Percentiles rank a stretch among this genome's conserved stretches.
These are phyloP conservation scores for Coemansia sp. DNA, from an alignment of 192 early-diverging fungal genomes.

Conservation along the genomic window DNA sequence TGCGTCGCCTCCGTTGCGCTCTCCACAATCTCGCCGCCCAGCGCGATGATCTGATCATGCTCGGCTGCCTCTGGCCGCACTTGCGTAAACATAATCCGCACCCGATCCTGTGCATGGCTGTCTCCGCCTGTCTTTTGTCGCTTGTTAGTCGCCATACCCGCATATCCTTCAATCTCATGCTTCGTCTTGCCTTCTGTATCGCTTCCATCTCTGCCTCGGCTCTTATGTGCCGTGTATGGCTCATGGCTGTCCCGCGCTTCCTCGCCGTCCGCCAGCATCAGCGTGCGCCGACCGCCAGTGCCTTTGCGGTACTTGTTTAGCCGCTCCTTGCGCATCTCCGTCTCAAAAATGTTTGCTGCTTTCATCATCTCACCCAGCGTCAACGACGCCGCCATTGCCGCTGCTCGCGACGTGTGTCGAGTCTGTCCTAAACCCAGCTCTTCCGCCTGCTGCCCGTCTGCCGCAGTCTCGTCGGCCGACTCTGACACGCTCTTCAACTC, in stretches of 20 bases:
- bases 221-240: neutral
- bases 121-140: constrained; percentile 2
- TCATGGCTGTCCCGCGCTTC: constrained; percentile 14
- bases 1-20: constrained; percentile 58
- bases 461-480: constrained; percentile 17
- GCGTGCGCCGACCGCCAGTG: constrained; percentile 20
- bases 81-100: constrained; percentile 56
- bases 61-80: constrained; percentile 37
- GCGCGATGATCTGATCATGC: constrained; percentile 41
- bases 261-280: constrained; percentile 36
- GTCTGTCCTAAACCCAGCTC: constrained; percentile 23
- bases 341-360: constrained; percentile 58
- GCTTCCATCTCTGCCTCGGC: neutral
- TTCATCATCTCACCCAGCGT: constrained; percentile 55
- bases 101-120: neutral
- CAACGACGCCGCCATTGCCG: constrained; percentile 52
- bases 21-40: constrained; percentile 59
- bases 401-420: constrained; percentile 51
- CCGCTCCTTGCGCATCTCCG: constrained; percentile 57
- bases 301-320: constrained; percentile 39
- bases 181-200: neutral
- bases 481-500: constrained; percentile 31
- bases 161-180: neutral
- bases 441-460: neutral
- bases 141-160: neutral